These are phyloP conservation scores for Fusarium mangiferae DNA, from an alignment of 2,329 filamentous ascomycete species.

Conservation along the genomic window DNA sequence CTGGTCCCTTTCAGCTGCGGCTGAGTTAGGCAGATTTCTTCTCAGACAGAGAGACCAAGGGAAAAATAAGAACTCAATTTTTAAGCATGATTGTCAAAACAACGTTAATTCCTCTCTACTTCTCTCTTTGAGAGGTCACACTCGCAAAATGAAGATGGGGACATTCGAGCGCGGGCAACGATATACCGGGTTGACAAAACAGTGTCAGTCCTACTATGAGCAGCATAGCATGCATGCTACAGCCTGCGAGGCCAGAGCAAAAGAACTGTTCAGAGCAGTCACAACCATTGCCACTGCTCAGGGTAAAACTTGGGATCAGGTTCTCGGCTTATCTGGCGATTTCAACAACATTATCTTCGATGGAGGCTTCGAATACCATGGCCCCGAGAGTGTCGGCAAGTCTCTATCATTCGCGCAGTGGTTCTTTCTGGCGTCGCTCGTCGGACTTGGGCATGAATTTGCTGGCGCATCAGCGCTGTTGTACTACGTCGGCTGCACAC, in stretches of 20 bases:
- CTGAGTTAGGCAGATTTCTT: background rate
- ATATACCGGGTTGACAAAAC: background rate
- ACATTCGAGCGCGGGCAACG: background rate
- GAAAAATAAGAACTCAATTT: rapidly evolving
- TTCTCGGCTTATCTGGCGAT: background rate
- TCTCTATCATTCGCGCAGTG: background rate
- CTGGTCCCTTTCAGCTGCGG: background rate
- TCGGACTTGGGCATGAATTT: background rate
- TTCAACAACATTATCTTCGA: background rate
- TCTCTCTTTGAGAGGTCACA: rapidly evolving
- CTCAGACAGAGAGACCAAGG: too few relatives aligned
- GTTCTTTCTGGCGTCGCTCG: rapidly evolving
- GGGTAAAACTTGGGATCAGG: background rate
- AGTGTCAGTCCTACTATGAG: background rate
- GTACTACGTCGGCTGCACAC: background rate
- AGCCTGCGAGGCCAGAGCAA: background rate
- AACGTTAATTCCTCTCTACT: background rate
- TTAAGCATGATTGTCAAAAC: rapidly evolving
- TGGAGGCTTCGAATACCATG: background rate
- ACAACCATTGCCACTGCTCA: rapidly evolving
- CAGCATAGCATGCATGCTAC: background rate
- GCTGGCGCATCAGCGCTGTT: background rate
- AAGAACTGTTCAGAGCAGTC: background rate
- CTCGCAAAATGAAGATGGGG: background rate
- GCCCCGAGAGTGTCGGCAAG: background rate